Evolutionary conservation across 768 basidiomycete species (phyloP).

Genomic region (Mrakia blollopis): DNA sequence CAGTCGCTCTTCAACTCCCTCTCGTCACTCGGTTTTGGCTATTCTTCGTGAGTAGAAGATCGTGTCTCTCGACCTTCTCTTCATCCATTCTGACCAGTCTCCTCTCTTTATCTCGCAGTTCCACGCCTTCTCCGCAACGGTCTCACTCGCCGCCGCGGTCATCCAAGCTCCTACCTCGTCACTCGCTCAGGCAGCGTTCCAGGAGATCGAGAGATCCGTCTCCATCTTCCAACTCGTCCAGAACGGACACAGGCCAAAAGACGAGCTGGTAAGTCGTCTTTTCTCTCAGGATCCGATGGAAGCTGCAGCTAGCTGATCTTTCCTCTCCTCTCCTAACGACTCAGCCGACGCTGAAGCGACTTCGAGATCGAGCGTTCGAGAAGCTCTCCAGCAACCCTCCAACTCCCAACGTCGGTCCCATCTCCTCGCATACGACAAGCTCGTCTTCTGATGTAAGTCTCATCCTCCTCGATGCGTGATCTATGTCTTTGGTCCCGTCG

Average conservation of each 20-base stretch:
- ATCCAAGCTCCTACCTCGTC: constrained; percentile 7
- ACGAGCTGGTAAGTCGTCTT: constrained; percentile 21
- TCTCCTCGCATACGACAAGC: not conserved
- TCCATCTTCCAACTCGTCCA: constrained; percentile 13
- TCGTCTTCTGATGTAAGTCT: not conserved
- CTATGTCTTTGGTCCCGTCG: not conserved
- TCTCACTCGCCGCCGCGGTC: constrained; percentile 13
- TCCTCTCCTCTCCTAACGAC: not conserved
- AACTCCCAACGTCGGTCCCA: not conserved
- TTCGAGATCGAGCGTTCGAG: constrained; percentile 14
- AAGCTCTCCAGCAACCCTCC: not conserved
- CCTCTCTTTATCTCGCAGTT: not conserved
- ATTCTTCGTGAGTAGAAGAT: constrained; percentile 1
- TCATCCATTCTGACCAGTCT: not conserved
- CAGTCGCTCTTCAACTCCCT: not conserved
- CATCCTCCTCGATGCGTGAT: not conserved
- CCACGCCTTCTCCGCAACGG: constrained; percentile 18
- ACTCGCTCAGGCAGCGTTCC: constrained; percentile 10
- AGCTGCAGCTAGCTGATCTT: not conserved
- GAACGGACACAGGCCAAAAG: constrained; percentile 8
- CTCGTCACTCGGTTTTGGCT: constrained; percentile 22
- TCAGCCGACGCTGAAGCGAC: constrained; percentile 11
- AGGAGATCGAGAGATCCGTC: constrained; percentile 21
- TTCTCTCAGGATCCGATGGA: not conserved
- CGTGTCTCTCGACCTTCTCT: not conserved